A percentile compares a stretch with the other conserved stretches of the same genome.
These are phyloP conservation scores for Cutaneotrichosporon sp. DNA, from an alignment of 1,284 basidiomycete species.

Conservation along the genomic window DNA sequence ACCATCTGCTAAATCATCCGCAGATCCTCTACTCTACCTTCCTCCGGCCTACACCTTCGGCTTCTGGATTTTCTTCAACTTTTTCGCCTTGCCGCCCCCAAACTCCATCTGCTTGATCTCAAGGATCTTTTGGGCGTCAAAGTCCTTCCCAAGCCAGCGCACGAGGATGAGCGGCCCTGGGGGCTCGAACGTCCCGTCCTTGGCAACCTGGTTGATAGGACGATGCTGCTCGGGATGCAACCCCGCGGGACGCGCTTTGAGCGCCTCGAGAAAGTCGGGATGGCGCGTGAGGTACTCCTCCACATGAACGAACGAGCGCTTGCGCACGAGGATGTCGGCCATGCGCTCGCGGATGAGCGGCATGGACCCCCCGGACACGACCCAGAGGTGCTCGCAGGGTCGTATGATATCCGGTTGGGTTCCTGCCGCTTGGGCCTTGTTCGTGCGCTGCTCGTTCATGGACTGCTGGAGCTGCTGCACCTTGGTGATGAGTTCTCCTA, in stretches of 20 bases:
- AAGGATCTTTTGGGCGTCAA: constrained; percentile 39
- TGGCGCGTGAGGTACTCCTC: constrained; percentile 49
- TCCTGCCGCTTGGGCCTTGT: constrained; percentile 15
- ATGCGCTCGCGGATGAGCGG: constrained; percentile 45
- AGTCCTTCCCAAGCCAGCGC: constrained; percentile 46
- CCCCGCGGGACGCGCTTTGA: constrained; percentile 42
- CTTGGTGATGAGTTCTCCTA: constrained; percentile 48
- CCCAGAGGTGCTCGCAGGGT: constrained; percentile 48
- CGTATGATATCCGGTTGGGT: constrained; percentile 28
- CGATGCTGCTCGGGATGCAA: constrained; percentile 42
- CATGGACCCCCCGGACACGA: constrained; percentile 42
- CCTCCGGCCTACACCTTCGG: constrained; percentile 5
- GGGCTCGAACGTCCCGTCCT: constrained; percentile 16
- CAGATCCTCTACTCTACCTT: background rate
- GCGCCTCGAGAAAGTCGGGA: constrained; percentile 39
- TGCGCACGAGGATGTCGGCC: constrained; percentile 44
- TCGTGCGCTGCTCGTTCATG: constrained; percentile 33
- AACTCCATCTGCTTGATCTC: constrained; percentile 49
- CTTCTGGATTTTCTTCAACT: constrained; percentile 29
- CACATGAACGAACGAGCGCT: constrained; percentile 45
- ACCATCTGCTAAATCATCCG: too few relatives aligned
- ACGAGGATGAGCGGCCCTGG: constrained; percentile 41
- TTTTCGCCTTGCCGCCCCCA: constrained; percentile 42
- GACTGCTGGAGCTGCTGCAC: constrained; percentile 33
- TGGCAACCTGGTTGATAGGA: constrained; percentile 16